A percentile compares a stretch with the other conserved stretches of the same genome.
Conservation (phyloP, 805 yeast species). For the Lachancea thermotolerans region DNA sequence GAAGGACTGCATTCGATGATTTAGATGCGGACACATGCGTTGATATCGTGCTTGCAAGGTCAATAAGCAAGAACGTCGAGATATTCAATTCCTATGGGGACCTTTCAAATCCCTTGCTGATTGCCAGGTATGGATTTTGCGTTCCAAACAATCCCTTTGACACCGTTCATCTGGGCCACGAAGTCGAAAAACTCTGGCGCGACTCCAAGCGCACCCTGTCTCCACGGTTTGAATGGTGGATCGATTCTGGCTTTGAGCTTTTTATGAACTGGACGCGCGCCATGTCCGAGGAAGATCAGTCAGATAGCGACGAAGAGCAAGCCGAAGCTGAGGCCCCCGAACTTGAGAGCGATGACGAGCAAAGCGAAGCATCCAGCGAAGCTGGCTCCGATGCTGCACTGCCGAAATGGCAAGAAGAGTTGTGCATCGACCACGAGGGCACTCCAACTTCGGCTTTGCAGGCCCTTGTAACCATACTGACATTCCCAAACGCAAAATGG, state of each 20-base stretch:
- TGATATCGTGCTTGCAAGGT: constrained; percentile 50
- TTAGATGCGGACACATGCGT: constrained; percentile 52
- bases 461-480: constrained; percentile 35
- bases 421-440: constrained; percentile 38
- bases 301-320: constrained; percentile 12
- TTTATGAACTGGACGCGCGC: constrained; percentile 15
- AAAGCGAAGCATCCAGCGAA: constrained; percentile 10
- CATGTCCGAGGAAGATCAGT: constrained; percentile 9
- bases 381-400: constrained; percentile 13
- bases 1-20: constrained; percentile 7
- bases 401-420: constrained; percentile 37
- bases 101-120: constrained; percentile 53
- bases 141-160: constrained; percentile 49
- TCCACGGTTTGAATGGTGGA: constrained; percentile 24
- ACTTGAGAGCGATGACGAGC: not conserved
- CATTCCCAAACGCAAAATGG: constrained; percentile 27
- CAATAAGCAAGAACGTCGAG: constrained; percentile 47
- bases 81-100: constrained; percentile 82
- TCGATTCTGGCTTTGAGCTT: constrained; percentile 11
- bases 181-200: constrained; percentile 12
- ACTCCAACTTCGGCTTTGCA: constrained; percentile 39
- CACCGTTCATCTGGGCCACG: constrained; percentile 45
- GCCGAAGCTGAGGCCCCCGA: constrained; percentile 8
- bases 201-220: constrained; percentile 9
- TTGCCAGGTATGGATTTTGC: constrained; percentile 77